Evolutionary conservation across 2,329 filamentous ascomycete genomes (phyloP).

Genomic region (Beauveria sp.): DNA sequence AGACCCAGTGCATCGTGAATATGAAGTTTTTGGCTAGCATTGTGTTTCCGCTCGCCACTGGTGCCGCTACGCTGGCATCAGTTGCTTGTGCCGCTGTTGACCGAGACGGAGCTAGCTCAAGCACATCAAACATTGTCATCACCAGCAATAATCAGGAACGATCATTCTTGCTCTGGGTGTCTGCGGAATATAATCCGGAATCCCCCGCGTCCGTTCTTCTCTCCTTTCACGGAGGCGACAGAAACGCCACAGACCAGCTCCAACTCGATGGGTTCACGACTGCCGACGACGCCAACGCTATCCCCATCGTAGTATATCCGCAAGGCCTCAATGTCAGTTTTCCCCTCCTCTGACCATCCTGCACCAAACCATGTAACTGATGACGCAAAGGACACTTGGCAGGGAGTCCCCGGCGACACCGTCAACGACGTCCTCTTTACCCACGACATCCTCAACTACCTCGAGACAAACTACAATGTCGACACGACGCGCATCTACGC

Average conservation of each 20-base stretch:
- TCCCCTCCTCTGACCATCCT: slow-evolving; percentile 17
- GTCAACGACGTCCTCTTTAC: slow-evolving; percentile 36
- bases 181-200: slow-evolving; percentile 23
- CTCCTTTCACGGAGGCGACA: slow-evolving; percentile 35
- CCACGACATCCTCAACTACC: slow-evolving; percentile 29
- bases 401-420: slow-evolving; percentile 26
- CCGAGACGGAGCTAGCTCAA: background rate
- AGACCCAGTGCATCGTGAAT: background rate
- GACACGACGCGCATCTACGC: slow-evolving; percentile 31
- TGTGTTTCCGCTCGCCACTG: background rate
- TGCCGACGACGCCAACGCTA: slow-evolving; percentile 25
- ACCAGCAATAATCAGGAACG: slow-evolving; percentile 11
- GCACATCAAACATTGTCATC: slow-evolving; percentile 7
- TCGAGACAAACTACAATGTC: slow-evolving; percentile 27
- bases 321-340: slow-evolving; percentile 30
- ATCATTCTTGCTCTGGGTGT: slow-evolving; percentile 30
- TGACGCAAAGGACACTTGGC: slow-evolving; percentile 22
- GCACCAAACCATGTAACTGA: background rate
- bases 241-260: slow-evolving; percentile 28
- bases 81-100: background rate
- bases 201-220: slow-evolving; percentile 30
- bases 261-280: slow-evolving; percentile 30
- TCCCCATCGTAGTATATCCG: slow-evolving; percentile 34
- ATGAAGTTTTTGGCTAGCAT: background rate
- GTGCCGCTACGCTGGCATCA: background rate